Evolutionary conservation across 352 stramenopile genomes (phyloP), one percentile per base, ranked within the genome.

Genomic region (Phytophthora podocarpi): DNA sequence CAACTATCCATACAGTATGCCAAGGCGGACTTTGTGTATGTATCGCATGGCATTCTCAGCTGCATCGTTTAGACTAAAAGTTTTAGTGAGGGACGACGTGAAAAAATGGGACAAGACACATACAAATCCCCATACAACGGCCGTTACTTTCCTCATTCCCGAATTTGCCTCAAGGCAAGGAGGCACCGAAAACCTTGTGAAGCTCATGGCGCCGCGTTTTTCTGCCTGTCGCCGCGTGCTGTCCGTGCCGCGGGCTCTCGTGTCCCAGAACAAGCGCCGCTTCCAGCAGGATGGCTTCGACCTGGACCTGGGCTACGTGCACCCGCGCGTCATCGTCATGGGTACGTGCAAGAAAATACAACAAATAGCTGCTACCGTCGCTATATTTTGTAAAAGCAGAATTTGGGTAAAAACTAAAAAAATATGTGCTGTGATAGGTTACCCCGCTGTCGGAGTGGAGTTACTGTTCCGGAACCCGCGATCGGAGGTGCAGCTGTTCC

Each of bases 261-360:
- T 92, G 42, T 92, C 83, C 40, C 81, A 92, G 60, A 90, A 92
- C 76, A 92, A 89, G 53, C 72, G 74, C 13, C 80, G 83, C 48
- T 90, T 78, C 57, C 68, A 77, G 32, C 46, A 80, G 32, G 70
- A 78, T 37, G 81, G 79, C 47, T 92, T 79, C 36, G 78, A 90
- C 56, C 67, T 92, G 20, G 83, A 92, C 45, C 69, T 92, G 59
- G 77, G 72, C 59, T 92, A 90, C 60, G 48, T 92, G 48, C 80
- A 90, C 54, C 80, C 80, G 49, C 83, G 83, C 23, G 39, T 92
- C 35, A 85, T 92, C 49, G 81, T 92, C 64, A 91, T 91, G 82
- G 80, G 82, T 91, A 35, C 4, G 74, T 60, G 13, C 51, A 52
- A 52, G 11, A 48, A 18, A 56, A 47, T 30, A 40, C 30, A 52